A percentile compares a stretch with the other conserved stretches of the same genome.
These are phyloP conservation scores for Teunomyces funiuensis DNA, from an alignment of 805 yeast species.

Conservation along the genomic window DNA sequence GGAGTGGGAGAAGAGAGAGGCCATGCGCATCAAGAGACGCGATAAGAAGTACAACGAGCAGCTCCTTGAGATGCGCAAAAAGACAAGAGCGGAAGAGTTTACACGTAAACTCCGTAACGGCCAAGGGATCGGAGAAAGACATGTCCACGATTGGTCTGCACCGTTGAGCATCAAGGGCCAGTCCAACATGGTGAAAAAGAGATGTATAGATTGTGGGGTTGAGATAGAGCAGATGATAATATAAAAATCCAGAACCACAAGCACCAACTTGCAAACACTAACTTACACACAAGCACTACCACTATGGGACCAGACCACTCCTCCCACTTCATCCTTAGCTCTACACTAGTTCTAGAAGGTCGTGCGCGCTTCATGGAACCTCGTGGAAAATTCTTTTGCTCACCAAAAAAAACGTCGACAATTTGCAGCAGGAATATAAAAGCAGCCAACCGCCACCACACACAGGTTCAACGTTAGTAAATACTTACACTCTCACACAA, in stretches of 20 bases:
- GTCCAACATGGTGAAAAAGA: slow-evolving; percentile 43
- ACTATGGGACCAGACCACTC: no score
- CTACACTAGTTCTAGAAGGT: slow-evolving; percentile 1
- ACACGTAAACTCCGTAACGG: slow-evolving; percentile 68
- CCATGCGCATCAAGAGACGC: slow-evolving; percentile 63
- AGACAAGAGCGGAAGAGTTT: slow-evolving; percentile 87
- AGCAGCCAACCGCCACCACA: slow-evolving; percentile 6
- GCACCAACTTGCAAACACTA: no score
- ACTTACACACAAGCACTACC: neutral
- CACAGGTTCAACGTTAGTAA: slow-evolving; percentile 5
- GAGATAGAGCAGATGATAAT: slow-evolving; percentile 75
- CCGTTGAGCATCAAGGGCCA: slow-evolving; percentile 47
- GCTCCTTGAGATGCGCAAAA: slow-evolving; percentile 82
- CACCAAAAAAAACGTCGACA: slow-evolving; percentile 13
- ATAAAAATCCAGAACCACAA: no score
- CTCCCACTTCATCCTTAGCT: no score
- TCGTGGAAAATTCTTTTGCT: slow-evolving; percentile 28
- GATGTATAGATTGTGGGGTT: slow-evolving; percentile 81
- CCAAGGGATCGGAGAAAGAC: slow-evolving; percentile 54
- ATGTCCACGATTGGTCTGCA: slow-evolving; percentile 73
- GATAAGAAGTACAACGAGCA: slow-evolving; percentile 79
- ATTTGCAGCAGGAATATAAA: slow-evolving; percentile 15
- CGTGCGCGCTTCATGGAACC: slow-evolving; percentile 25
- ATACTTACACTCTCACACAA: slow-evolving; percentile 3
- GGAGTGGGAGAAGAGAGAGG: slow-evolving; percentile 89